Conservation (phyloP, 805 yeast genomes). For the Saccharomyces kudriavzevii region DNA sequence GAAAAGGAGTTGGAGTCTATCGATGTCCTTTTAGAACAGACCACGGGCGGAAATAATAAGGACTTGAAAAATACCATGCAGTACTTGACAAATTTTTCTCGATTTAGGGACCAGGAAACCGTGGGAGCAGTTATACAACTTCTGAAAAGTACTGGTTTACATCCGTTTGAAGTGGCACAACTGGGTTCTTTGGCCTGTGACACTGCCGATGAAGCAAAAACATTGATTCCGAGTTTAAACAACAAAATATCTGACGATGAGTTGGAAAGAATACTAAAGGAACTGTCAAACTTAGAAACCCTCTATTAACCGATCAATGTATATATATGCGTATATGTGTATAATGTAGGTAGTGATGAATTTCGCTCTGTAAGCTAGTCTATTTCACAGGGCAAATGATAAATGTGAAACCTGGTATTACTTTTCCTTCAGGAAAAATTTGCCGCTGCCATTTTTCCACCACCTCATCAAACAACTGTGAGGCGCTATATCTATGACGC, state of each 20-base stretch:
- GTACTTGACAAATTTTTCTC: slow-evolving; percentile 73
- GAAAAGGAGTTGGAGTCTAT: slow-evolving; percentile 34
- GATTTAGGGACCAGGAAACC: slow-evolving; percentile 88
- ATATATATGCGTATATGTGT: slow-evolving; percentile 10
- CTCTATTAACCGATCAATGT: slow-evolving; percentile 24
- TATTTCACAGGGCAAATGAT: neutral
- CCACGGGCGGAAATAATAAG: slow-evolving; percentile 66
- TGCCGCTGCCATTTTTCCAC: slow-evolving; percentile 63
- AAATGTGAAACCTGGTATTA: neutral
- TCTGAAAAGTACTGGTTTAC: slow-evolving; percentile 64
- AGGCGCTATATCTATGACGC: slow-evolving; percentile 33
- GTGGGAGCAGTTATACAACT: slow-evolving; percentile 89
- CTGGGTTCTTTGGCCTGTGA: slow-evolving; percentile 83
- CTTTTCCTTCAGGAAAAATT: slow-evolving; percentile 13
- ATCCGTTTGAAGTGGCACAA: slow-evolving; percentile 94
- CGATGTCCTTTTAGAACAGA: slow-evolving; percentile 28
- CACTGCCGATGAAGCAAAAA: slow-evolving; percentile 94
- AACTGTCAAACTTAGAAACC: slow-evolving; percentile 60
- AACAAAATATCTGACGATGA: slow-evolving; percentile 80
- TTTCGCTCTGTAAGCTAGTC: neutral
- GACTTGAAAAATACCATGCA: slow-evolving; percentile 88
- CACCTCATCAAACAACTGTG: slow-evolving; percentile 61
- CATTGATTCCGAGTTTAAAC: slow-evolving; percentile 80
- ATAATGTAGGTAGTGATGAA: slow-evolving; percentile 5
- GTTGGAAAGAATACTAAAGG: slow-evolving; percentile 78